Percentiles rank a stretch among this genome's conserved stretches.
These are phyloP conservation scores for Oryza rufipogon DNA, from an alignment of 176 grass and related monocot species.

Conservation along the genomic window DNA sequence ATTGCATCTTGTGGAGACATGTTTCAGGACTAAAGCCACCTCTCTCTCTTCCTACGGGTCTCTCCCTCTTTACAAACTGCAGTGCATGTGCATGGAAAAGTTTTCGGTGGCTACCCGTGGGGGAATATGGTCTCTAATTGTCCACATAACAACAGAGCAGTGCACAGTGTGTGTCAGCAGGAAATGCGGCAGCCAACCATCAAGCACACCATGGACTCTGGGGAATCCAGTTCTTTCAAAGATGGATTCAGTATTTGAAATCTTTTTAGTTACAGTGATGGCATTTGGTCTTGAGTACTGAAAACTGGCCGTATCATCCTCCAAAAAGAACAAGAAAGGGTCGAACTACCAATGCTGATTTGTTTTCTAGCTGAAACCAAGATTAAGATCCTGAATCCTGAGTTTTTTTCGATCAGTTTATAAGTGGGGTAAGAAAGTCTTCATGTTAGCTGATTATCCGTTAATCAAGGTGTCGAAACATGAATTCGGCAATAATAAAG, in stretches of 20 bases:
- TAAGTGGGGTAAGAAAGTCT: neutral
- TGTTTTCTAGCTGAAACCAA: neutral
- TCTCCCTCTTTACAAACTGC: neutral
- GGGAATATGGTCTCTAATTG: slow-evolving; percentile 7
- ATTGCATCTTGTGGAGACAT: slow-evolving; percentile 7
- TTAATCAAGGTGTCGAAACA: no score
- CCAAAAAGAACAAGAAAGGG: no score
- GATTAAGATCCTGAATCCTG: neutral
- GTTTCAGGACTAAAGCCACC: neutral
- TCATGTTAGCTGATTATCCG: neutral
- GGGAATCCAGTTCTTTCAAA: neutral
- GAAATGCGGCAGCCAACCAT: slow-evolving; percentile 23
- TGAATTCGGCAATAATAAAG: no score
- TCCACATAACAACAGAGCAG: slow-evolving; percentile 3
- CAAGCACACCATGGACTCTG: slow-evolving; percentile 12
- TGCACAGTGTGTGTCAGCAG: neutral
- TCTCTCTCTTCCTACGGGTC: neutral
- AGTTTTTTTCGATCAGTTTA: neutral
- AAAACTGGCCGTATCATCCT: neutral
- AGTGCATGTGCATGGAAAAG: neutral
- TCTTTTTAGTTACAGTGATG: neutral
- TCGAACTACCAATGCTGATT: neutral
- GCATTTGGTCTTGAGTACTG: neutral
- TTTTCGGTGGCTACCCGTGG: neutral
- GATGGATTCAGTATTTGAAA: neutral